phyloP scores from a whole-genome alignment of 495 filamentous ascomycete species.

The Halenospora varia region DNA sequence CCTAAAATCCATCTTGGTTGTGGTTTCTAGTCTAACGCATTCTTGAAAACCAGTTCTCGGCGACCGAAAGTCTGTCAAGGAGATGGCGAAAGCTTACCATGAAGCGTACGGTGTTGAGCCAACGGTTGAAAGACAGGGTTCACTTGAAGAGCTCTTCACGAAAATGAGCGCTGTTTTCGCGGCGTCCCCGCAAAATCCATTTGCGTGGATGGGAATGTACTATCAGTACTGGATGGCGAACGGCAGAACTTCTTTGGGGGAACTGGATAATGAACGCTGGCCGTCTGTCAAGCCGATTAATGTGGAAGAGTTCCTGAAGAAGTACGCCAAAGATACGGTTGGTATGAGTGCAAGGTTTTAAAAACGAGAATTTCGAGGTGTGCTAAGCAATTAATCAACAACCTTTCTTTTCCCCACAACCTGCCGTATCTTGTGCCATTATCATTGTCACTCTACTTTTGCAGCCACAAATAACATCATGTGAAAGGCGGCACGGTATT shows the following conservation, averaged over 20 bases:
- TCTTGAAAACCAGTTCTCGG: constrained; percentile 26
- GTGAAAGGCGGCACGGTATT: too few relatives aligned
- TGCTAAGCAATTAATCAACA: too few relatives aligned
- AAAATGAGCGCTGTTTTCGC: constrained; percentile 27
- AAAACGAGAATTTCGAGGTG: too few relatives aligned
- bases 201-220: constrained; percentile 8
- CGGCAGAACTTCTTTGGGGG: neutral
- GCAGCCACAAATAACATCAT: too few relatives aligned
- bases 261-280: neutral
- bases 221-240: neutral
- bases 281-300: neutral
- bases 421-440: too few relatives aligned
- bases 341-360: too few relatives aligned
- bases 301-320: neutral
- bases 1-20: neutral
- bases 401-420: too few relatives aligned
- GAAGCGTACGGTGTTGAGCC: constrained; percentile 30
- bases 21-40: neutral
- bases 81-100: constrained; percentile 27
- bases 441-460: too few relatives aligned
- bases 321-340: too few relatives aligned
- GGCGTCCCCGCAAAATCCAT: constrained; percentile 18
- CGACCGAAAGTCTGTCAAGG: constrained; percentile 25
- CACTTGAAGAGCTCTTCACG: constrained; percentile 30
- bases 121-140: constrained; percentile 29